Conservation (phyloP, 306 rosid species). For the Dalbergia cultrata region DNA sequence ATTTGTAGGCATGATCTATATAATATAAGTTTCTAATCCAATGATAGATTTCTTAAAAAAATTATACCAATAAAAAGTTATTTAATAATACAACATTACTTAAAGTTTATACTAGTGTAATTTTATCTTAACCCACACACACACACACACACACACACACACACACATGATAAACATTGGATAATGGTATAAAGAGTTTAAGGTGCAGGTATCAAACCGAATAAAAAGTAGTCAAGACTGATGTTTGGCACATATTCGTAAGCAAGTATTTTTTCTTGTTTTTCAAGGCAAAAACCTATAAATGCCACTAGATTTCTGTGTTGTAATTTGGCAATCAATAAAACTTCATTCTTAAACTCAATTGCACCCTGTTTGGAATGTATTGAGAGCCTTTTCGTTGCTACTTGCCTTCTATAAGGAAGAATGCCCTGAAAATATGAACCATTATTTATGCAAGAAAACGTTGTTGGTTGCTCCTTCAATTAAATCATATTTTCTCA, state of each 20-base stretch:
- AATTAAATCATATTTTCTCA: too few species aligned
- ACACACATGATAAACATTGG: too few species aligned
- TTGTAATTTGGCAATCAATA: slow-evolving; percentile 57
- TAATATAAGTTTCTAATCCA: too few species aligned
- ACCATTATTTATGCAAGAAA: too few species aligned
- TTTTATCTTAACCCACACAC: too few species aligned
- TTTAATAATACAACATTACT: too few species aligned
- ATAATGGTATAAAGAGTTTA: not conserved
- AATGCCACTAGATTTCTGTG: slow-evolving; percentile 59
- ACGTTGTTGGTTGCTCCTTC: too few species aligned
- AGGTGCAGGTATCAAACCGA: slow-evolving; percentile 28
- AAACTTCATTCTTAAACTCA: slow-evolving; percentile 58
- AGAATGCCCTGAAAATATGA: slow-evolving; percentile 35
- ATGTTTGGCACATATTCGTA: slow-evolving; percentile 54
- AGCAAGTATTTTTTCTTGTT: slow-evolving; percentile 56
- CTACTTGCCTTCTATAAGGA: slow-evolving; percentile 48
- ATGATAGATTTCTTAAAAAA: too few species aligned
- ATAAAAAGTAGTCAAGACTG: slow-evolving; percentile 51
- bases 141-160: too few species aligned
- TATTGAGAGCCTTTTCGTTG: slow-evolving; percentile 55
- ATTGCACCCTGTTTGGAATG: slow-evolving; percentile 51
- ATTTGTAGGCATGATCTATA: too few species aligned
- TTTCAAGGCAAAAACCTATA: slow-evolving; percentile 58
- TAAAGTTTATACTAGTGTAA: too few species aligned
- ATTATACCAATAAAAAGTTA: too few species aligned